Evolutionary conservation across 441 rosid genomes (phyloP).

Genomic region (Mallotus repandus): DNA sequence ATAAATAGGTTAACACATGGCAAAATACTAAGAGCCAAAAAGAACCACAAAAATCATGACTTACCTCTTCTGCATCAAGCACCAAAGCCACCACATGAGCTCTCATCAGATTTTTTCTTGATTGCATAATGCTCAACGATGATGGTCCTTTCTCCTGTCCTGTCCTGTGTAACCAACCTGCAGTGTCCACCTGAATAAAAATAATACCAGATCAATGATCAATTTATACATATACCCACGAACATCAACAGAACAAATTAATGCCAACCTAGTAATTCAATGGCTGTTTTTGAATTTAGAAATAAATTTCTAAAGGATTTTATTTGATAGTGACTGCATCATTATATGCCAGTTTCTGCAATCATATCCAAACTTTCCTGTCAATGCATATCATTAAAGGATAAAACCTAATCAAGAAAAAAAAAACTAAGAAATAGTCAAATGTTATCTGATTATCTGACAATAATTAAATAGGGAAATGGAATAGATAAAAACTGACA

Average conservation of each 20-base stretch:
- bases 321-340: not conserved
- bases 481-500: not conserved
- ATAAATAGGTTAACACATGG: not conserved
- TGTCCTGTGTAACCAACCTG: constrained; percentile 95
- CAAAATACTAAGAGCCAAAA: not conserved
- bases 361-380: not conserved
- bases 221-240: not conserved
- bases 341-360: not conserved
- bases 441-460: not conserved
- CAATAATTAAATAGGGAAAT: not conserved
- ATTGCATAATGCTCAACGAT: constrained; percentile 87
- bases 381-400: not conserved
- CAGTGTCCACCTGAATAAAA: constrained; percentile 77
- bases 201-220: not conserved
- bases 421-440: not conserved
- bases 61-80: constrained; percentile 91
- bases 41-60: constrained; percentile 17
- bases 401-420: not conserved
- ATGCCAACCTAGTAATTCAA: not conserved
- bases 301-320: not conserved
- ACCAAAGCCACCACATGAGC: constrained; percentile 92
- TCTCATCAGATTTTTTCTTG: constrained; percentile 90
- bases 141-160: constrained; percentile 85
- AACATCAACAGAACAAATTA: not conserved
- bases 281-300: not conserved